Percentiles rank a stretch among this genome's conserved stretches.
phyloP scores from a whole-genome alignment of 352 stramenopile genomes.

The Aphanomyces invadans region DNA sequence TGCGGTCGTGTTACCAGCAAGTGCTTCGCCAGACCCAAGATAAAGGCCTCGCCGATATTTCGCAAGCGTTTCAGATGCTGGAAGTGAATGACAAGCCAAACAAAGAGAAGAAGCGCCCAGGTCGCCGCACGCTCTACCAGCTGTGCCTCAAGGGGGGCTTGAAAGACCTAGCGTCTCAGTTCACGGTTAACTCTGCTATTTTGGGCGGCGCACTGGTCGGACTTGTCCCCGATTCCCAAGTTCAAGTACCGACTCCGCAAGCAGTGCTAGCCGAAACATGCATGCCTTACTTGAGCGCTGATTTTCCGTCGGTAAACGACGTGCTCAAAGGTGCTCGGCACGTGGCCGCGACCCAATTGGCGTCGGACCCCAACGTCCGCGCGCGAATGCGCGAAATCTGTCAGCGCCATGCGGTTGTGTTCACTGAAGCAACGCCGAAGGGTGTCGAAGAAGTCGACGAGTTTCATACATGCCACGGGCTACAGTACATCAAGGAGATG shows the following conservation, averaged over 20 bases:
- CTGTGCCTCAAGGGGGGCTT: constrained; percentile 82
- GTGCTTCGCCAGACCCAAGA: constrained; percentile 64
- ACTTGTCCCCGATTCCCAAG: constrained; percentile 55
- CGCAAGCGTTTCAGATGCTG: constrained; percentile 71
- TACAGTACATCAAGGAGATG: constrained; percentile 83
- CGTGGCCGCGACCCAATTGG: constrained; percentile 78
- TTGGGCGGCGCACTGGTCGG: constrained; percentile 68
- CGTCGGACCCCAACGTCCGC: constrained; percentile 74
- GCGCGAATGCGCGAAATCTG: constrained; percentile 82
- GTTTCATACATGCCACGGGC: constrained; percentile 78
- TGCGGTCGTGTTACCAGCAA: constrained; percentile 76
- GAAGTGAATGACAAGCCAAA: constrained; percentile 51
- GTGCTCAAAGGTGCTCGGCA: constrained; percentile 85
- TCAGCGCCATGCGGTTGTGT: constrained; percentile 63
- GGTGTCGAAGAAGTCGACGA: constrained; percentile 83
- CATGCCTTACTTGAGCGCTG: constrained; percentile 72
- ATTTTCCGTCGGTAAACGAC: constrained; percentile 77
- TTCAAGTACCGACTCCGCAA: constrained; percentile 65
- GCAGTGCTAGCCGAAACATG: constrained; percentile 59
- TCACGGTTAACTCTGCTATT: constrained; percentile 82
- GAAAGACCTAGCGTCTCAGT: constrained; percentile 54
- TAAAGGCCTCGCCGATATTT: constrained; percentile 79
- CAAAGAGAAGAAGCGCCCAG: constrained; percentile 62
- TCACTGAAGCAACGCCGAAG: constrained; percentile 68
- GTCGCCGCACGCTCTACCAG: constrained; percentile 81